These are phyloP conservation scores for Pyrenophora seminiperda DNA, from an alignment of 2,329 filamentous ascomycete genomes.

Conservation along the genomic window DNA sequence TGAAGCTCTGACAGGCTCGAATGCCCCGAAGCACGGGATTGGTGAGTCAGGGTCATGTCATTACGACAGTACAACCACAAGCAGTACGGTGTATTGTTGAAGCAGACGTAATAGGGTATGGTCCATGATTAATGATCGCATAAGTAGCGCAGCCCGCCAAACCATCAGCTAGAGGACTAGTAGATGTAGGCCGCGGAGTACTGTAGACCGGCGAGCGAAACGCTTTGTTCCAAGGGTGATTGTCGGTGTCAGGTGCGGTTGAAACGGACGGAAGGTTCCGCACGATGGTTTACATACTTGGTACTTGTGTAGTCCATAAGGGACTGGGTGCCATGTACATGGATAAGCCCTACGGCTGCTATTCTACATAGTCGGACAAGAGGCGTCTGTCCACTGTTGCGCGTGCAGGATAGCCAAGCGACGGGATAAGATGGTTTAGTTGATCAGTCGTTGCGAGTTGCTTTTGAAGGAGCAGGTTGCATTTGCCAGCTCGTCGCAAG, in stretches of 20 bases:
- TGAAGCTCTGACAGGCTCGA: not conserved
- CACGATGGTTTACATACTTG: not conserved
- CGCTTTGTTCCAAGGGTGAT: conserved; percentile 2
- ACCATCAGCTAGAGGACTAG: no score
- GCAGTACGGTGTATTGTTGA: no score
- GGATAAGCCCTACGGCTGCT: conserved; percentile 8
- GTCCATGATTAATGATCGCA: not conserved
- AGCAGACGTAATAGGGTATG: not conserved
- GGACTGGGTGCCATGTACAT: conserved; percentile 10
- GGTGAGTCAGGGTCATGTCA: not conserved
- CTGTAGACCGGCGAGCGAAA: not conserved
- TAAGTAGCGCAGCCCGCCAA: not conserved
- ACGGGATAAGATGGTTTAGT: not conserved
- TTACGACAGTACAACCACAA: not conserved
- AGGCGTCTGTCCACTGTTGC: conserved; percentile 1
- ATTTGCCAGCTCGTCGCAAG: conserved; percentile 3
- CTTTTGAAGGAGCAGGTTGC: not conserved
- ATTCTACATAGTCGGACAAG: not conserved
- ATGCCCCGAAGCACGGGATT: not conserved
- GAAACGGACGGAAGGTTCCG: conserved; percentile 7
- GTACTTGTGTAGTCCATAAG: conserved; percentile 2
- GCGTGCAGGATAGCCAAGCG: not conserved
- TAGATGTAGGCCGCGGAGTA: no score
- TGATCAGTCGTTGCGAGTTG: not conserved
- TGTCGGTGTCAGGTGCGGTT: conserved; percentile 8